Conservation (phyloP, 1,284 basidiomycete genomes). For the Quambalaria eucalypti region DNA sequence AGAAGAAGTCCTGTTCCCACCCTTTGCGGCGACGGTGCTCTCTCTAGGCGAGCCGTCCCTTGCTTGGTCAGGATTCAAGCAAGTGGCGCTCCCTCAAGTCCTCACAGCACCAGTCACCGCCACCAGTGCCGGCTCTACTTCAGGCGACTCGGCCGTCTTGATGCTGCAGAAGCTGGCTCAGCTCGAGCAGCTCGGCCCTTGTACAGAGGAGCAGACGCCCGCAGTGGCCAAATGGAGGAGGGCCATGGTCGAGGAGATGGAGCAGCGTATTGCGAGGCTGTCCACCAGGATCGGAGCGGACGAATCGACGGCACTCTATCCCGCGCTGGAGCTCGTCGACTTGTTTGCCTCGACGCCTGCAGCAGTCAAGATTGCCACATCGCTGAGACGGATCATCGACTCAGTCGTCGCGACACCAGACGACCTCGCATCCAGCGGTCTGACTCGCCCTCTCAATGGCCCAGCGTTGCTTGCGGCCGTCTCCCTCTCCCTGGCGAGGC, state of each 20-base stretch:
- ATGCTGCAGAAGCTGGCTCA: conserved; percentile 18
- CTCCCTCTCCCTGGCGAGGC: too few relatives aligned
- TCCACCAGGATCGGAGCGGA: too few relatives aligned
- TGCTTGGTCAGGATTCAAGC: conserved; percentile 36
- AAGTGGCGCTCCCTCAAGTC: conserved; percentile 34
- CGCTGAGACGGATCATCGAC: too few relatives aligned
- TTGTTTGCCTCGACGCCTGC: too few relatives aligned
- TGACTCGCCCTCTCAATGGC: too few relatives aligned
- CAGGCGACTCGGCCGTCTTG: conserved; percentile 3
- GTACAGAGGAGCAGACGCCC: conserved; percentile 15
- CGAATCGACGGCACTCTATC: too few relatives aligned
- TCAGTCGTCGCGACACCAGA: too few relatives aligned
- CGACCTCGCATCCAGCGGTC: too few relatives aligned
- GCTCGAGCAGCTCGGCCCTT: conserved; percentile 13
- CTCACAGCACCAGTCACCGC: conserved; percentile 24
- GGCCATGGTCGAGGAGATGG: conserved; percentile 16
- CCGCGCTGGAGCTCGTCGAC: background rate
- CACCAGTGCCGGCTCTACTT: conserved; percentile 26
- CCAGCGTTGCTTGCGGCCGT: too few relatives aligned
- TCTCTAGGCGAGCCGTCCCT: conserved; percentile 24
- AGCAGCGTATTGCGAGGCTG: conserved; percentile 7
- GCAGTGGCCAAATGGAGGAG: conserved; percentile 20
- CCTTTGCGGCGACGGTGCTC: conserved; percentile 29
- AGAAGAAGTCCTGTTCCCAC: conserved; percentile 14
- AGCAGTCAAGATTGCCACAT: too few relatives aligned